Evolutionary conservation across 2,329 filamentous ascomycete genomes (phyloP), one percentile per base, ranked within the genome.

Genomic region (Epichloe sp.): DNA sequence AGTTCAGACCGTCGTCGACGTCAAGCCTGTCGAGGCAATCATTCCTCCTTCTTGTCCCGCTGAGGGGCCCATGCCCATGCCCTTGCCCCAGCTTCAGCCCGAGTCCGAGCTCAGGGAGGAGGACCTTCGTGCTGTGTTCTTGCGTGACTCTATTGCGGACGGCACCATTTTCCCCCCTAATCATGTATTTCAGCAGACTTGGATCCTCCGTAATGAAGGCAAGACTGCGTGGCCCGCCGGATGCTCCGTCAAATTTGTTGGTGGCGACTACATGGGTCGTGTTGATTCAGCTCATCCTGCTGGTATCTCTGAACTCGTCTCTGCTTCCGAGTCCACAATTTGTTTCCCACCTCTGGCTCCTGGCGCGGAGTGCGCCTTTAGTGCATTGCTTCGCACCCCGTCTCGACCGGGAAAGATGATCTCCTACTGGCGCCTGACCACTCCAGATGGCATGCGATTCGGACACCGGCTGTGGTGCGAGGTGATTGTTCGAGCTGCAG

Each of bases 381-480:
- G 85, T 38, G 86, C 96, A 37, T 73, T 84, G 42, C 81, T 98
- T 66, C 88, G 88, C 66, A 87, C 88, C 17, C 89, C 91, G 15
- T 69, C 74, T 49, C 85, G 86, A 47, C 70, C 80, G 50, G 90
- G 91, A 51, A 86, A 85, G 66, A 77, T 83, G 53, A 93, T 95
- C 62, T 97, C 93, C 2, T 96, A 96, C 77, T 98, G 93, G 93
- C 89, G 91, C 55, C 73, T 98, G 57, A 94, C 90, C 59, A 82
- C 87, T 53, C 76, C 82, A 7, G 82, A 88, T 52, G 90, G 90
- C 23, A 73, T 78, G 56, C 85, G 88, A 57, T 96, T 97, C 57
- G 93, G 93, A 40, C 87, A 96, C 71, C 86, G 89, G 62, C 75
- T 98, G 46, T 98, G 91, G 91, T 96, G 91, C 64, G 89, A 97